phyloP scores from a whole-genome alignment of 1,284 basidiomycete species.

The Melampsora medusae region DNA sequence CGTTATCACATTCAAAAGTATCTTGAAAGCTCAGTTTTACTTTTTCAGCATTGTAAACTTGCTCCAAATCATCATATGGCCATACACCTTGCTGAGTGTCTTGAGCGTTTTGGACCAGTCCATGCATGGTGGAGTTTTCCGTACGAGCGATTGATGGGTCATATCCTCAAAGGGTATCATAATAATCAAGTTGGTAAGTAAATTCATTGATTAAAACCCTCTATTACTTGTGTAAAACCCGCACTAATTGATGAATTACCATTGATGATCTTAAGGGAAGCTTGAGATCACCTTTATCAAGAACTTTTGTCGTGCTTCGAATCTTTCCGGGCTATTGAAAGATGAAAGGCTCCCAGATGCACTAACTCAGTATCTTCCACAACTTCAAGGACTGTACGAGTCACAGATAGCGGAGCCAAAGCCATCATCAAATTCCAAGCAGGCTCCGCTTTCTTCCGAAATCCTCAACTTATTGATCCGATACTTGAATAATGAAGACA shows the following conservation, averaged over 20 bases:
- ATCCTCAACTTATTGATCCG: too few species aligned
- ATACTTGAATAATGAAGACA: too few species aligned
- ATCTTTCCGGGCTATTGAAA: too few species aligned
- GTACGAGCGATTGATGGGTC: constrained; percentile 6
- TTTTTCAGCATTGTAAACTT: constrained; percentile 5
- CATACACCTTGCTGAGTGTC: constrained; percentile 15
- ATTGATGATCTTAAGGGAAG: not conserved
- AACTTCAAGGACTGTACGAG: too few species aligned
- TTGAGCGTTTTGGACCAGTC: constrained; percentile 7
- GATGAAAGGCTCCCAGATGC: too few species aligned
- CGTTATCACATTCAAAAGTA: constrained; percentile 2
- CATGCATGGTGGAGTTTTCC: constrained; percentile 14
- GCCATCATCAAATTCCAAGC: too few species aligned
- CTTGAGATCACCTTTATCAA: not conserved
- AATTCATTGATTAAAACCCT: too few species aligned
- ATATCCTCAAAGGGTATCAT: constrained; percentile 1
- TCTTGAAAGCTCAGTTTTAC: constrained; percentile 1
- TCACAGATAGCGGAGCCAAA: too few species aligned
- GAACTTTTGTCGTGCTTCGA: not conserved
- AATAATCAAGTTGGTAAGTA: constrained; percentile 4
- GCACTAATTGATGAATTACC: too few species aligned
- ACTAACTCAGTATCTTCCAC: too few species aligned
- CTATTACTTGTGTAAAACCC: too few species aligned
- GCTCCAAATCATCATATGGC: constrained; percentile 14
- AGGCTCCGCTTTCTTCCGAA: too few species aligned